phyloP scores from a whole-genome alignment of 495 filamentous ascomycete species.

The Penicillium lividum region DNA sequence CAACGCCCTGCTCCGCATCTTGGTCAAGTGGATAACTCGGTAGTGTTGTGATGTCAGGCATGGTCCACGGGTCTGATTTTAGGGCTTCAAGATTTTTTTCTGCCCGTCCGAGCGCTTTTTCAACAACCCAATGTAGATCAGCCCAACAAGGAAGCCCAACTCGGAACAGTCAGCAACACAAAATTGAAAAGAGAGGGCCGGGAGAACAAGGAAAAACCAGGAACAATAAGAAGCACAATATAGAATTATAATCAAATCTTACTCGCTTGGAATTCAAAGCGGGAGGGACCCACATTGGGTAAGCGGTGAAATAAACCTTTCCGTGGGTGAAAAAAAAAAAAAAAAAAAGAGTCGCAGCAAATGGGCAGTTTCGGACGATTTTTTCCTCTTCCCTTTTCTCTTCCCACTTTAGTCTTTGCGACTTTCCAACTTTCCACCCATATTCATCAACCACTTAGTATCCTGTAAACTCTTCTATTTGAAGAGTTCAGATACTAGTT shows the following conservation, averaged over 20 bases:
- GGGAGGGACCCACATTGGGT: slow-evolving; percentile 4
- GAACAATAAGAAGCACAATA: not conserved
- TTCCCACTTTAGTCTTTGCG: slow-evolving; percentile 41
- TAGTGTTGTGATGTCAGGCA: slow-evolving; percentile 37
- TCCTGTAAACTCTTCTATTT: slow-evolving; percentile 30
- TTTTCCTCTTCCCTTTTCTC: slow-evolving; percentile 34
- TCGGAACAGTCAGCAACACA: not conserved
- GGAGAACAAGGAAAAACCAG: not conserved
- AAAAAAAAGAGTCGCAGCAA: slow-evolving; percentile 46
- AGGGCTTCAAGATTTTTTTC: slow-evolving; percentile 32
- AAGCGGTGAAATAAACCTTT: slow-evolving; percentile 19
- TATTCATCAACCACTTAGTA: slow-evolving; percentile 22
- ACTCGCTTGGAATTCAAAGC: slow-evolving; percentile 19
- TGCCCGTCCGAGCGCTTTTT: slow-evolving; percentile 13
- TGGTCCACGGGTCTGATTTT: slow-evolving; percentile 21
- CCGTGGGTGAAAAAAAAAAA: slow-evolving; percentile 12
- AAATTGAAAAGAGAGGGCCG: no score
- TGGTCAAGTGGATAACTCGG: slow-evolving; percentile 21
- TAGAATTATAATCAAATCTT: no score
- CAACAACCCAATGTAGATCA: slow-evolving; percentile 1
- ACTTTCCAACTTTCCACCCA: slow-evolving; percentile 35
- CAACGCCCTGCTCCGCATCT: slow-evolving; percentile 22
- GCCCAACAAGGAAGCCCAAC: not conserved
- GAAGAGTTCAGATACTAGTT: slow-evolving; percentile 49
- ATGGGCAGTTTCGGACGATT: slow-evolving; percentile 27